A percentile compares a stretch with the other conserved stretches of the same genome.
Conservation (phyloP, 2,329 filamentous ascomycete species). For the Chaetomiaceae sp. region DNA sequence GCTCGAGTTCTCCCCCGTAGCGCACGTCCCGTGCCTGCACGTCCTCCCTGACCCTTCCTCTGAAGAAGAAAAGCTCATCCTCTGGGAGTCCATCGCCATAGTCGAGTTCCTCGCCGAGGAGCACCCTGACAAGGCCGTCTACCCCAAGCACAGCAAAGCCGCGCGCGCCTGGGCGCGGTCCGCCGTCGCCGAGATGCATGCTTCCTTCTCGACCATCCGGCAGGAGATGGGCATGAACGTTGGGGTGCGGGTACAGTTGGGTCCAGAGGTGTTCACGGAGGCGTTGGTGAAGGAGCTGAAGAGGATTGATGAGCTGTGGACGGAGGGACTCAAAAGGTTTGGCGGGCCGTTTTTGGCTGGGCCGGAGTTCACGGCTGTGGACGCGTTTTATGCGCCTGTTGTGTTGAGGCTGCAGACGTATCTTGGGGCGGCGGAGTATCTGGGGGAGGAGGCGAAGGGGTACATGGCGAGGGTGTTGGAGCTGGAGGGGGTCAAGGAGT, state of each 20-base stretch:
- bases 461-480: constrained; percentile 35
- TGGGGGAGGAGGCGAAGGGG: constrained; percentile 30
- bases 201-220: constrained; percentile 39
- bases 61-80: constrained; percentile 23
- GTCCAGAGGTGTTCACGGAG: constrained; percentile 22
- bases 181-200: constrained; percentile 46
- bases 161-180: constrained; percentile 41
- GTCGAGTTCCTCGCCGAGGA: constrained; percentile 44
- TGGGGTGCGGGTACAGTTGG: constrained; percentile 35
- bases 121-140: constrained; percentile 35
- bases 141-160: constrained; percentile 33
- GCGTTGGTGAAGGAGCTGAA: constrained; percentile 33
- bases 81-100: constrained; percentile 48
- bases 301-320: constrained; percentile 36
- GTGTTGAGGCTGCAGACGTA: constrained; percentile 39
- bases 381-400: constrained; percentile 41
- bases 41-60: constrained; percentile 21
- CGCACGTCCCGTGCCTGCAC: constrained; percentile 41
- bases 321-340: constrained; percentile 36
- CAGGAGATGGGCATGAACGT: constrained; percentile 42
- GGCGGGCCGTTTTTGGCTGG: constrained; percentile 41
- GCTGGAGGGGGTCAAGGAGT: constrained; percentile 35
- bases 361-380: constrained; percentile 34
- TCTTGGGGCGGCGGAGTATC: constrained; percentile 26
- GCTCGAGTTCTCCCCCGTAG: constrained; percentile 36